Evolutionary conservation across 1,284 basidiomycete species (phyloP).

Genomic region (Rhodotorula sp.): DNA sequence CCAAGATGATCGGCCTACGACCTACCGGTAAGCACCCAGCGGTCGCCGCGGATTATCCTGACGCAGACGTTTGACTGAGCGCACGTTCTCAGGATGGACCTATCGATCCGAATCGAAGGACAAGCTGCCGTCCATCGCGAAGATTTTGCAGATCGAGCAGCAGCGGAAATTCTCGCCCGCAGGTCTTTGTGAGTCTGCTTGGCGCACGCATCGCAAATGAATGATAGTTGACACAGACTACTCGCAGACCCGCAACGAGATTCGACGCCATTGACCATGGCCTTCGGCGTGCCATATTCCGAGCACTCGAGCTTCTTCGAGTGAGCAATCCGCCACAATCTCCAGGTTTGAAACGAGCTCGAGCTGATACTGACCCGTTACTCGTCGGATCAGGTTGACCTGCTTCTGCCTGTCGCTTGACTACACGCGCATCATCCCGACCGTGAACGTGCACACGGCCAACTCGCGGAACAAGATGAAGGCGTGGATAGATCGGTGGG

Average conservation of each 20-base stretch:
- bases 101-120: constrained; percentile 43
- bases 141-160: constrained; percentile 41
- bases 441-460: constrained; percentile 87
- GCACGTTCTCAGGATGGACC: constrained; percentile 42
- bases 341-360: background rate
- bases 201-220: constrained; percentile 42
- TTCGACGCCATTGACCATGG: constrained; percentile 42
- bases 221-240: background rate
- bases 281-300: constrained; percentile 78
- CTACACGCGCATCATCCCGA: constrained; percentile 86
- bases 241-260: constrained; percentile 43
- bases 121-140: constrained; percentile 48
- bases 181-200: constrained; percentile 58
- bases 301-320: constrained; percentile 95
- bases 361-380: background rate
- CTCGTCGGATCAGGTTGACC: constrained; percentile 52
- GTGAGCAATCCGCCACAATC: constrained; percentile 49
- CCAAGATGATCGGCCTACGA: constrained; percentile 75
- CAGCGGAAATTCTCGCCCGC: constrained; percentile 43
- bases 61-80: background rate
- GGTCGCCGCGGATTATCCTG: background rate
- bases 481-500: constrained; percentile 83
- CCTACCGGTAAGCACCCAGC: constrained; percentile 66
- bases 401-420: constrained; percentile 74
- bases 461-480: constrained; percentile 67